Base-by-base conservation (phyloP, 805 yeast genomes). In the Yamadazyma ubonensis region DNA sequence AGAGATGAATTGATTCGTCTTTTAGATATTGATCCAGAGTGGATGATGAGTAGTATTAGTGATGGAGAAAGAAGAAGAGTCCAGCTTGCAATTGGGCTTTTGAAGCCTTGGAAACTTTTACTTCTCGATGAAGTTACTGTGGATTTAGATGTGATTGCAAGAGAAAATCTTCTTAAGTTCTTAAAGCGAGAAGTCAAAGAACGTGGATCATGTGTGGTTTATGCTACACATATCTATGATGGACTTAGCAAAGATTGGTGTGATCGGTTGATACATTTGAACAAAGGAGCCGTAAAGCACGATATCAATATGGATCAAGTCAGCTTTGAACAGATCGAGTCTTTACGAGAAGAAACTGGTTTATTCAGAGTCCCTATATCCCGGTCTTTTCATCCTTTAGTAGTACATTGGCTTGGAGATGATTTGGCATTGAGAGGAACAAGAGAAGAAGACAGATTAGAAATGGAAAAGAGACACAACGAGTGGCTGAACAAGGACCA, bases 31-130 rank as follows among this genome's bases (percentile, higher is more conserved):
- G 95, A 91, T 53, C 72, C 88, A 19, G 70, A 73, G 12, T 93
- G 99, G 99, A 78, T 89, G 49, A 90, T 93, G 97, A 84, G 86
- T 49, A 78, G 77, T 36, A 81, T 91, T 29, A 84, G 95, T 35
- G 99, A 93, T 58, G 99, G 99, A 19, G 97, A 93, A 58, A 76
- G 98, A 44, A 73, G 99, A 50, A 71, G 99, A 44, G 98, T 93
- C 1, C 99, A 93, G 57, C 67, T 93, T 42, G 86, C 83, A 23
- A 89, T 93, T 96, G 98, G 98, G 0, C 70, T 93, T 34, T 65
- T 91, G 45, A 81, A 83, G 52, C 97, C 97, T 5, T 93, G 97
- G 96, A 79, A 78, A 45, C 71, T 89, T 15, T 65, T 93, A 22
- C 66, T 93, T n/a, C 68, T 93, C 34, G 99, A 93, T 59, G 99